A percentile compares a stretch with the other conserved stretches of the same genome.
Evolutionary conservation across 352 stramenopile genomes (phyloP).

Genomic region (Achlya hypogyna): DNA sequence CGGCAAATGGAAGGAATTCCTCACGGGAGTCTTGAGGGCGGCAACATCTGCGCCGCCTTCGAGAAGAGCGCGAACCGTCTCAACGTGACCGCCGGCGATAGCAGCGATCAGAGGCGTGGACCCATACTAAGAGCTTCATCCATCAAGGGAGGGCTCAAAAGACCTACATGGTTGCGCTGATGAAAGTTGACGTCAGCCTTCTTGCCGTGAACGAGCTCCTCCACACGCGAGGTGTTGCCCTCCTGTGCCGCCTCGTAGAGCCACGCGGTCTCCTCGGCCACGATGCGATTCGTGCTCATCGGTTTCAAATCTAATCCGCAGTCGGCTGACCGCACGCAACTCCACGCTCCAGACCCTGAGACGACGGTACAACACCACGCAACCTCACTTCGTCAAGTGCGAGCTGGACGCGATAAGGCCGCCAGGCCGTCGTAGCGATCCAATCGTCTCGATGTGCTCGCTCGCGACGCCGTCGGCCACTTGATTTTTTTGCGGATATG

Average conservation of each 20-base stretch:
- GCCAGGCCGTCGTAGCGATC: too few relatives aligned
- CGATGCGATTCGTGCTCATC: conserved; percentile 62
- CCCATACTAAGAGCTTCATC: conserved; percentile 37
- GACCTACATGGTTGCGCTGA: conserved; percentile 10
- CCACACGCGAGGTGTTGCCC: conserved; percentile 39
- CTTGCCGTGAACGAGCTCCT: conserved; percentile 34
- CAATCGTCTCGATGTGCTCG: too few relatives aligned
- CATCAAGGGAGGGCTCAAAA: background rate
- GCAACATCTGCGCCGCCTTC: conserved; percentile 49
- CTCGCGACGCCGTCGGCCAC: too few relatives aligned
- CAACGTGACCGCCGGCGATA: conserved; percentile 48
- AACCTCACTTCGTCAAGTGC: too few relatives aligned
- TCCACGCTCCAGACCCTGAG: background rate
- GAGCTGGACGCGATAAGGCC: too few relatives aligned
- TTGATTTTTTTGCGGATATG: too few relatives aligned
- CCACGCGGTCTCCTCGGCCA: conserved; percentile 45
- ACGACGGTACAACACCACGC: too few relatives aligned
- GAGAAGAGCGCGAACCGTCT: conserved; percentile 46
- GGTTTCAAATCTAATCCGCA: background rate
- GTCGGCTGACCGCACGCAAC: background rate
- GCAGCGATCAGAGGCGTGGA: conserved; percentile 58
- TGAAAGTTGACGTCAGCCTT: conserved; percentile 66
- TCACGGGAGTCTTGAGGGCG: conserved; percentile 57
- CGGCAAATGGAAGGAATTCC: background rate
- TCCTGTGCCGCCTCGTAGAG: conserved; percentile 49